A percentile compares a stretch with the other conserved stretches of the same genome.
Conservation (phyloP, 75 land plant species). For the Chamaecyparis obtusa region DNA sequence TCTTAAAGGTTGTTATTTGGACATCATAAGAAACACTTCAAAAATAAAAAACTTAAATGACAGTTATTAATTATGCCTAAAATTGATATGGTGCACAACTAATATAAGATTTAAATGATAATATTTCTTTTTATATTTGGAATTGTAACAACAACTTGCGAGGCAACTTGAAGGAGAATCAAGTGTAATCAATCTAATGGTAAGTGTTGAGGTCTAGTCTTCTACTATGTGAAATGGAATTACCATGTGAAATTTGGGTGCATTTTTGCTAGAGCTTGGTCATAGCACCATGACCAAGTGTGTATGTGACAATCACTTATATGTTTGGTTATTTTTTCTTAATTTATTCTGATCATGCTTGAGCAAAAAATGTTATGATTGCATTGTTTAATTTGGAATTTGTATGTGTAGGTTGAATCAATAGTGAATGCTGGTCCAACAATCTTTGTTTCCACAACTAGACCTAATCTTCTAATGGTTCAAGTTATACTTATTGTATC, state of each 20-base stretch:
- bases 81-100: neutral
- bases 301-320: constrained; percentile 77
- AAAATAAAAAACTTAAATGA: neutral
- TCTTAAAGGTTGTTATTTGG: no score
- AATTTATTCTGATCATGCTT: neutral
- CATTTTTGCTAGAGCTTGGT: constrained; percentile 89
- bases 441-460: constrained; percentile 75
- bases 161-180: constrained; percentile 62
- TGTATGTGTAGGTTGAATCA: constrained; percentile 65
- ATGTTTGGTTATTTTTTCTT: constrained; percentile 21
- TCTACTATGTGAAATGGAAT: constrained; percentile 60
- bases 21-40: no score
- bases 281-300: constrained; percentile 81
- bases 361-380: neutral
- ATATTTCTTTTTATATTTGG: neutral
- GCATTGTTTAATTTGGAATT: neutral
- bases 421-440: constrained; percentile 97
- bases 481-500: constrained; percentile 46
- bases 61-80: neutral
- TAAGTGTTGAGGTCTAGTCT: constrained; percentile 49
- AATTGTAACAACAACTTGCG: constrained; percentile 50
- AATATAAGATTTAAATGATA: neutral
- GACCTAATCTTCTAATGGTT: constrained; percentile 98
- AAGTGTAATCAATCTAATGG: constrained; percentile 42
- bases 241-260: constrained; percentile 74